These are phyloP conservation scores for Stipa capillata DNA, from an alignment of 176 grass and related monocot genomes.

Conservation along the genomic window DNA sequence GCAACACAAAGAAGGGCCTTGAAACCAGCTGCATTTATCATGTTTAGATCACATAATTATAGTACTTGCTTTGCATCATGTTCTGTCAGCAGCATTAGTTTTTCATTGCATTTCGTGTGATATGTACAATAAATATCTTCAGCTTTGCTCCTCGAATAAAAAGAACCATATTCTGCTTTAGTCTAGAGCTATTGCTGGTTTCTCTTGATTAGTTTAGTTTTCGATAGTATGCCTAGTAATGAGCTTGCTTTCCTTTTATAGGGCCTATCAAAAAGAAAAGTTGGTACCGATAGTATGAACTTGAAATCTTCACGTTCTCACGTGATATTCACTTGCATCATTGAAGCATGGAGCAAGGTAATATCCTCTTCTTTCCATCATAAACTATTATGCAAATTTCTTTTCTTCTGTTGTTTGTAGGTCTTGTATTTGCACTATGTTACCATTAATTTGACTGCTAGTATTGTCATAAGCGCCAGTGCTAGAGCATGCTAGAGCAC, in stretches of 20 bases:
- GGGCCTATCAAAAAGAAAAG: constrained; percentile 95
- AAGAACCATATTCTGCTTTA: too few relatives aligned
- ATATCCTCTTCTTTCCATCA: not conserved
- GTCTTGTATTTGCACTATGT: not conserved
- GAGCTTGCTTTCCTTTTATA: constrained; percentile 25
- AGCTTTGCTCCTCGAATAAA: too few relatives aligned
- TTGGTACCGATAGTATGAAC: constrained; percentile 77
- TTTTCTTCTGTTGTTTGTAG: not conserved
- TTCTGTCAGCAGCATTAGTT: not conserved
- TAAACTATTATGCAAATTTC: not conserved
- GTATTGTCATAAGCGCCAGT: not conserved
- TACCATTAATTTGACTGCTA: not conserved
- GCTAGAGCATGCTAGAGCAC: not conserved
- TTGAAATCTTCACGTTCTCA: constrained; percentile 97
- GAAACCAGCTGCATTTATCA: not conserved
- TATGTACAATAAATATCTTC: not conserved
- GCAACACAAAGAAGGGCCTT: not conserved
- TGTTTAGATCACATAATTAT: not conserved
- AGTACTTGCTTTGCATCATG: not conserved
- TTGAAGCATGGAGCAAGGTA: constrained; percentile 99
- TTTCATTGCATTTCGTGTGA: not conserved
- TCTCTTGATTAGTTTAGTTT: not conserved
- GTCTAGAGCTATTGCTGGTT: not conserved
- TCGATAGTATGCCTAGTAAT: not conserved
- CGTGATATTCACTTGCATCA: constrained; percentile 73